Evolutionary conservation across 352 stramenopile species (phyloP).

Genomic region (Globisporangium takayamanum): DNA sequence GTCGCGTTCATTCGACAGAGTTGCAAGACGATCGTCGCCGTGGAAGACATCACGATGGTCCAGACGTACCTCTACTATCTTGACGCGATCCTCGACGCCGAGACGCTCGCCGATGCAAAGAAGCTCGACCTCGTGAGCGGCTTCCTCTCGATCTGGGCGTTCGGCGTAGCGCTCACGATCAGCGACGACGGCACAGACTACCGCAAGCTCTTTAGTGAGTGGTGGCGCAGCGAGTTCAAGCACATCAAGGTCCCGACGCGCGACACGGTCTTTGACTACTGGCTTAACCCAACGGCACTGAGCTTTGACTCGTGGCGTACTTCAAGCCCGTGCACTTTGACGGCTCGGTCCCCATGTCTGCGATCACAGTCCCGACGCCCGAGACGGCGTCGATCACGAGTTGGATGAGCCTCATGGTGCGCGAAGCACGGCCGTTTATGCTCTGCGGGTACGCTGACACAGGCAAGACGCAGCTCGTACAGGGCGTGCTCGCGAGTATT

Average conservation of each 20-base stretch:
- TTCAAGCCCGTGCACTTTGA: slow-evolving; percentile 84
- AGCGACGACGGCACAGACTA: slow-evolving; percentile 92
- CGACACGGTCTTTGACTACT: slow-evolving; percentile 97
- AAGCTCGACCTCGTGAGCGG: slow-evolving; percentile 85
- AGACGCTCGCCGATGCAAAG: slow-evolving; percentile 50
- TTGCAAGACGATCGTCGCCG: slow-evolving; percentile 84
- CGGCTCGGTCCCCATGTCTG: slow-evolving; percentile 64
- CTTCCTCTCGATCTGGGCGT: slow-evolving; percentile 92
- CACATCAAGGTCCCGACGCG: slow-evolving; percentile 91
- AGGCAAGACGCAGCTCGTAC: slow-evolving; percentile 93
- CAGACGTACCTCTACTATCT: slow-evolving; percentile 91
- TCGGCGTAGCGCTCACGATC: slow-evolving; percentile 83
- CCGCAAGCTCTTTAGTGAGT: slow-evolving; percentile 92
- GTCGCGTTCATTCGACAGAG: slow-evolving; percentile 84
- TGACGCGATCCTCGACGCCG: slow-evolving; percentile 73
- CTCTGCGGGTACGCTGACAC: slow-evolving; percentile 89
- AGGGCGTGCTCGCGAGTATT: slow-evolving; percentile 64
- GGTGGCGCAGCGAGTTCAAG: slow-evolving; percentile 92
- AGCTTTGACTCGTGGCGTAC: slow-evolving; percentile 91
- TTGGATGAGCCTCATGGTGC: slow-evolving; percentile 93
- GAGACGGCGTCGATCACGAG: slow-evolving; percentile 91
- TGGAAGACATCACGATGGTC: slow-evolving; percentile 90
- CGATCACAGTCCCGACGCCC: slow-evolving; percentile 89
- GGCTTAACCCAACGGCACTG: slow-evolving; percentile 86
- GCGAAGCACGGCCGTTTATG: slow-evolving; percentile 91